Conservation (phyloP, 2,329 filamentous ascomycete species). For the Knufia petricola region DNA sequence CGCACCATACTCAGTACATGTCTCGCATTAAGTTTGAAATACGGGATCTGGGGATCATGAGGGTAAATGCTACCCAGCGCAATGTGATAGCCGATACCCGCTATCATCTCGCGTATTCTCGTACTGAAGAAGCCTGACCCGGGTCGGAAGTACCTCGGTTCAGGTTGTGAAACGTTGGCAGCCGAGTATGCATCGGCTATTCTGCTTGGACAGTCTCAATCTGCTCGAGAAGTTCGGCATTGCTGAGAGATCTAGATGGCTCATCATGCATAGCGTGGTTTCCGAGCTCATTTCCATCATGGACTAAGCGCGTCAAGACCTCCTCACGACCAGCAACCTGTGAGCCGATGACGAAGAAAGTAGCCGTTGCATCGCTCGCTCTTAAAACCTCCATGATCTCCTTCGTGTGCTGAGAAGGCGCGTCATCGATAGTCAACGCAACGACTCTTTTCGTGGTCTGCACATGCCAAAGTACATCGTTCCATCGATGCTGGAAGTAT, state of each 20-base stretch:
- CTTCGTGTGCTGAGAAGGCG: conserved; percentile 61
- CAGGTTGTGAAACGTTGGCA: conserved; percentile 22
- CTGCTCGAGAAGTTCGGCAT: conserved; percentile 51
- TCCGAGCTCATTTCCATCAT: conserved; percentile 59
- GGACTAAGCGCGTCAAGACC: conserved; percentile 49
- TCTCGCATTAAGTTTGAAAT: conserved; percentile 58
- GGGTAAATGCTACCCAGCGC: conserved; percentile 82
- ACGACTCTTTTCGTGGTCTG: conserved; percentile 53
- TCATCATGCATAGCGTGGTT: conserved; percentile 90
- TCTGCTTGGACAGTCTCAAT: conserved; percentile 54
- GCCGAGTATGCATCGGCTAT: conserved; percentile 48
- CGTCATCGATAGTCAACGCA: conserved; percentile 80
- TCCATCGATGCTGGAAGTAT: conserved; percentile 62
- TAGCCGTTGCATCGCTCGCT: conserved; percentile 59
- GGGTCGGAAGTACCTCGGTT: conserved; percentile 64
- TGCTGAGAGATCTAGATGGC: conserved; percentile 53
- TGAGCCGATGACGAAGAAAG: conserved; percentile 79
- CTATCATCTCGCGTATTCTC: conserved; percentile 54
- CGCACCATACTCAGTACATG: conserved; percentile 73
- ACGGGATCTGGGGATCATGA: conserved; percentile 77
- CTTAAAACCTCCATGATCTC: conserved; percentile 61
- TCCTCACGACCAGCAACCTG: conserved; percentile 54
- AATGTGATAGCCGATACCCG: conserved; percentile 56
- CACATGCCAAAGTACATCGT: conserved; percentile 69
- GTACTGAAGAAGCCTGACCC: conserved; percentile 75